Evolutionary conservation across 2,329 filamentous ascomycete genomes (phyloP).

Genomic region (Claviceps africana): DNA sequence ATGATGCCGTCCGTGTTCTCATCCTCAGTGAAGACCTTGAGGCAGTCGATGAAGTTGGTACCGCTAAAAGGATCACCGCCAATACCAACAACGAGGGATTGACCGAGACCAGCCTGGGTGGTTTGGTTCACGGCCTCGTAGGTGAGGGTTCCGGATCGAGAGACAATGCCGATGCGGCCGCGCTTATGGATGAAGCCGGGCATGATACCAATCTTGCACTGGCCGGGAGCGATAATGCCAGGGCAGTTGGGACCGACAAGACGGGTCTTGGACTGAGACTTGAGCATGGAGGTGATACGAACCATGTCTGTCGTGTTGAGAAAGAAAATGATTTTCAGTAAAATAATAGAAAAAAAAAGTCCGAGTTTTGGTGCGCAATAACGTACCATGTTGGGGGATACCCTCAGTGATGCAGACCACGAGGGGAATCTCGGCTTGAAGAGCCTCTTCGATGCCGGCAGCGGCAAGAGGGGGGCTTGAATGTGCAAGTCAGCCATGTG

Average conservation of each 20-base stretch:
- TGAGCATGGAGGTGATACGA: conserved; percentile 93
- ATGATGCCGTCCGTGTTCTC: conserved; percentile 97
- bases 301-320: conserved; percentile 64
- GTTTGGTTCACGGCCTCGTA: conserved; percentile 99
- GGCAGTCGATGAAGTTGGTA: conserved; percentile 99
- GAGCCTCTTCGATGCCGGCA: conserved; percentile 90
- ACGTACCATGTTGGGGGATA: conserved; percentile 86
- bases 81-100: conserved; percentile 96
- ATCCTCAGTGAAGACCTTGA: conserved; percentile 92
- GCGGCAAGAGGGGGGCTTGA: conserved; percentile 80
- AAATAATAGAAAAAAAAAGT: neutral
- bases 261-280: conserved; percentile 93
- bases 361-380: neutral
- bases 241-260: conserved; percentile 97
- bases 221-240: conserved; percentile 84
- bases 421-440: conserved; percentile 82
- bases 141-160: conserved; percentile 91
- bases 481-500: conserved; percentile 14
- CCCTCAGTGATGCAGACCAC: conserved; percentile 97
- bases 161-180: conserved; percentile 96
- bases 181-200: conserved; percentile 99
- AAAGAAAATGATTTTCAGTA: conserved; percentile 4
- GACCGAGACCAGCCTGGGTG: conserved; percentile 87
- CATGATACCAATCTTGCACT: conserved; percentile 99
- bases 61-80: conserved; percentile 97